These are phyloP conservation scores for Ettlia oleoabundans DNA, from an alignment of 139 green algal genomes.

Conservation along the genomic window DNA sequence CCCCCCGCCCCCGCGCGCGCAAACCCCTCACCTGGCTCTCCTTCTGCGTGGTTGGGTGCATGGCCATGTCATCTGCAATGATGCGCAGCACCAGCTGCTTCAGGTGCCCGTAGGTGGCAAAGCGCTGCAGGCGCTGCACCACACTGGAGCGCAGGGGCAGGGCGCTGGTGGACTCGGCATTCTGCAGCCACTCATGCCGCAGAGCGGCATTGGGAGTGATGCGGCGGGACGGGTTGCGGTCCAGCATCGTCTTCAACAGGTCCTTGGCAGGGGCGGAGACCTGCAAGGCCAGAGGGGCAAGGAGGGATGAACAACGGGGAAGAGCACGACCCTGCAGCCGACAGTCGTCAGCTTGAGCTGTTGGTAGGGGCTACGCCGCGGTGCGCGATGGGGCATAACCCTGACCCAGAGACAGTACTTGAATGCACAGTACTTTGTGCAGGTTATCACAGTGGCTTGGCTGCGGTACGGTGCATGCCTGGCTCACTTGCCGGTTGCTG, in stretches of 20 bases:
- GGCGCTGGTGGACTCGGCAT: not conserved
- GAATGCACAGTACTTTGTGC: no score
- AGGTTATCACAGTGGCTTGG: no score
- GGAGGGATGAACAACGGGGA: not conserved
- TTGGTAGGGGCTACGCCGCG: no score
- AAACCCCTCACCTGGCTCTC: constrained; percentile 13
- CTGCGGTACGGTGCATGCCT: no score
- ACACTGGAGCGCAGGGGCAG: constrained; percentile 45
- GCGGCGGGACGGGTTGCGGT: constrained; percentile 72
- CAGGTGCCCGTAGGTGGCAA: constrained; percentile 87
- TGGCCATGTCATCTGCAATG: constrained; percentile 79
- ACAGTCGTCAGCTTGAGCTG: not conserved
- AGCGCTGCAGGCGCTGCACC: constrained; percentile 90
- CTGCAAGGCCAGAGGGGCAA: not conserved
- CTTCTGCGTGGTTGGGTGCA: constrained; percentile 12
- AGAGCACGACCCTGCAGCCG: not conserved
- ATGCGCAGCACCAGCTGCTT: constrained; percentile 92
- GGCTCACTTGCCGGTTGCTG: no score
- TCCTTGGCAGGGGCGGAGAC: constrained; percentile 50
- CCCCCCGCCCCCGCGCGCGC: no score
- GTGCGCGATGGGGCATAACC: no score
- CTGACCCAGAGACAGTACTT: no score
- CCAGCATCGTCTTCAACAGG: constrained; percentile 65
- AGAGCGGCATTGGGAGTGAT: constrained; percentile 60
- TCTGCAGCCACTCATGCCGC: constrained; percentile 43